Conservation (phyloP, 352 stramenopile species). For the Phytophthora boehmeriae region DNA sequence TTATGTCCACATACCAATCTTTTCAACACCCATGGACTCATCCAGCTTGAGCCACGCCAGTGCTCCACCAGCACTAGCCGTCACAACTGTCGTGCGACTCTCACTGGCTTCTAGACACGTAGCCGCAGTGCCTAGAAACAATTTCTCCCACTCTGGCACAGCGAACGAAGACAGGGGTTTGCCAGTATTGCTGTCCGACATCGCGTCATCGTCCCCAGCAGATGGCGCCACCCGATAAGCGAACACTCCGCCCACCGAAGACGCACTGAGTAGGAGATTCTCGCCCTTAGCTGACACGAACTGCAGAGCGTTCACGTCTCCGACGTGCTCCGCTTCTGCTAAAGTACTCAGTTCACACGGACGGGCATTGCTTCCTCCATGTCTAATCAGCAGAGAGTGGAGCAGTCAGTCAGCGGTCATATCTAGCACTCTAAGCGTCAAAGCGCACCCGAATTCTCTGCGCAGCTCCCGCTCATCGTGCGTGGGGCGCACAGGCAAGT, state of each 20-base stretch:
- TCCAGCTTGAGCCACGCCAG: slow-evolving; percentile 77
- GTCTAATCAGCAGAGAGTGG: slow-evolving; percentile 14
- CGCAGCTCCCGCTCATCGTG: slow-evolving; percentile 51
- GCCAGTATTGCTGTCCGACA: slow-evolving; percentile 12
- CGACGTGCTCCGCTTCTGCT: slow-evolving; percentile 48
- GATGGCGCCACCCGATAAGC: slow-evolving; percentile 44
- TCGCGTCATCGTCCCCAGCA: slow-evolving; percentile 19
- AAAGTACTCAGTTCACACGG: slow-evolving; percentile 54
- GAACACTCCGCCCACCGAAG: slow-evolving; percentile 55
- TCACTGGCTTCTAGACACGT: slow-evolving; percentile 69
- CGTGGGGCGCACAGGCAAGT: slow-evolving; percentile 51
- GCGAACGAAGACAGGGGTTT: slow-evolving; percentile 23
- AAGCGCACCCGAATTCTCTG: slow-evolving; percentile 48
- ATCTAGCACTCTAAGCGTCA: background rate
- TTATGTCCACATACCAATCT: slow-evolving; percentile 46
- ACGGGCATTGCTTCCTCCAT: slow-evolving; percentile 9
- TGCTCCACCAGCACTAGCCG: slow-evolving; percentile 53
- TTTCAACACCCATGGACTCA: slow-evolving; percentile 49
- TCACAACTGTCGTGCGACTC: slow-evolving; percentile 52
- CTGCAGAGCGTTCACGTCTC: slow-evolving; percentile 68
- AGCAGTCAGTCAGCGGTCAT: slow-evolving; percentile 1
- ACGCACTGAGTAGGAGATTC: slow-evolving; percentile 68
- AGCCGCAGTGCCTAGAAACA: slow-evolving; percentile 46
- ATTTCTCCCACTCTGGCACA: slow-evolving; percentile 65
- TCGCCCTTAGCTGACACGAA: slow-evolving; percentile 51